A percentile compares a stretch with the other conserved stretches of the same genome.
phyloP scores from a whole-genome alignment of 2,329 filamentous ascomycete species.

The Hypomyces perniciosus region DNA sequence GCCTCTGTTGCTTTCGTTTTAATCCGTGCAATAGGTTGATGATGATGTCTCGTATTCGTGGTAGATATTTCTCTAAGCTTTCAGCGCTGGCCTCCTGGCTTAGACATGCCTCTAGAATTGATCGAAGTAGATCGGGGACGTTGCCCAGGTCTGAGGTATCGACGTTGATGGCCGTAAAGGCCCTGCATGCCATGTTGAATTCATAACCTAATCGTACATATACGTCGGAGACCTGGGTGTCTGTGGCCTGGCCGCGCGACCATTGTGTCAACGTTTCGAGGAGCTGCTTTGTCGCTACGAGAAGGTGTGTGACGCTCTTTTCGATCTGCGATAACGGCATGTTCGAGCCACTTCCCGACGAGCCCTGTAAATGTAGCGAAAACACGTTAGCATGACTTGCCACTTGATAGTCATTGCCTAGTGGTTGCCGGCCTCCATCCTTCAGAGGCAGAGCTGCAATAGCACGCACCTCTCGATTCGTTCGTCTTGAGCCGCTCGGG shows the following conservation, averaged over 20 bases:
- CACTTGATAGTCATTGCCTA: neutral
- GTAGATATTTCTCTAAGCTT: constrained; percentile 88
- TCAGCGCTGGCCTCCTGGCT: constrained; percentile 94
- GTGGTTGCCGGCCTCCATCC: neutral
- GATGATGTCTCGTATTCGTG: constrained; percentile 94
- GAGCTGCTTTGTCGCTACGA: constrained; percentile 95
- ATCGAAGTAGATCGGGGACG: constrained; percentile 82
- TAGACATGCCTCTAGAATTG: constrained; percentile 89
- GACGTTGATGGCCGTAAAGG: constrained; percentile 94
- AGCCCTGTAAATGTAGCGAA: constrained; percentile 27
- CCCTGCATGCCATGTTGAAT: constrained; percentile 97
- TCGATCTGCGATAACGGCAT: constrained; percentile 90
- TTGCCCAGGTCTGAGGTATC: constrained; percentile 92
- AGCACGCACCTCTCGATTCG: constrained; percentile 30
- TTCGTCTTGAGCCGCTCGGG: constrained; percentile 29
- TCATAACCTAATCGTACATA: constrained; percentile 97
- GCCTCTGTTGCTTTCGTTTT: constrained; percentile 92
- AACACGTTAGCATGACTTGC: constrained; percentile 21
- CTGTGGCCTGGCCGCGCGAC: constrained; percentile 87
- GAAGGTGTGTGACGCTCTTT: constrained; percentile 95
- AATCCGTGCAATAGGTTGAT: constrained; percentile 94
- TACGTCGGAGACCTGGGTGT: constrained; percentile 94
- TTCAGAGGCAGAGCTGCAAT: neutral
- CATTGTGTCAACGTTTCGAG: constrained; percentile 96
- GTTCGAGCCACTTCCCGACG: constrained; percentile 56